Conservation (phyloP, 345 rosid genomes). For the Arabidopsis arenosa region DNA sequence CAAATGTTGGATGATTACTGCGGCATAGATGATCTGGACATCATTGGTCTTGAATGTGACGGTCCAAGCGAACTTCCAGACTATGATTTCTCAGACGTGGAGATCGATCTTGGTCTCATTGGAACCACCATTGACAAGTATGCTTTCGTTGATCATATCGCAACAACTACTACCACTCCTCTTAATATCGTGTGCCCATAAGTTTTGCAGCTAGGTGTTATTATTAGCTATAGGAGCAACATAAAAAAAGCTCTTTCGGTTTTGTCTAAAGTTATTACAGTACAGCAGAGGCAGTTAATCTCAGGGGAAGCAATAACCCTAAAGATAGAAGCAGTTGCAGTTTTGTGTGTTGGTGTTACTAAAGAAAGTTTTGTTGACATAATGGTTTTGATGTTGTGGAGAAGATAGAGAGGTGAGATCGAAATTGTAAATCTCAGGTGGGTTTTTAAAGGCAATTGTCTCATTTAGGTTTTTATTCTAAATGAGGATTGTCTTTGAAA, state of each 20-base stretch:
- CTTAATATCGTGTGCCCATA: conserved; percentile 73
- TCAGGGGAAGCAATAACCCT: conserved; percentile 33
- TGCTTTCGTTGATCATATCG: conserved; percentile 26
- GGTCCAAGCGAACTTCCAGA: conserved; percentile 81
- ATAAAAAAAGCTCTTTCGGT: conserved; percentile 24
- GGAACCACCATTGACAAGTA: conserved; percentile 54
- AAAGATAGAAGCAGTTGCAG: conserved; percentile 36
- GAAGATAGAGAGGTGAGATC: conserved; percentile 20
- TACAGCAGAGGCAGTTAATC: conserved; percentile 39
- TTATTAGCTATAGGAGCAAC: conserved; percentile 41
- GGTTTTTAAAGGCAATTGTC: not conserved
- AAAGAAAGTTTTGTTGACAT: conserved; percentile 41
- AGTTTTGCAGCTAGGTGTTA: conserved; percentile 84
- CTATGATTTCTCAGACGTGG: conserved; percentile 58
- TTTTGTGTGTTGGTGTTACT: conserved; percentile 46
- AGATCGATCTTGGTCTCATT: conserved; percentile 60
- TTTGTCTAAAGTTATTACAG: conserved; percentile 34
- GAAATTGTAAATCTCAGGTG: conserved; percentile 16
- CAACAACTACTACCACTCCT: conserved; percentile 40
- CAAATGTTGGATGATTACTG: conserved; percentile 57
- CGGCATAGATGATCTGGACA: conserved; percentile 59
- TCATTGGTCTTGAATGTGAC: conserved; percentile 55
- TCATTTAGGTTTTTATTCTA: no score
- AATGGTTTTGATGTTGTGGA: conserved; percentile 36
- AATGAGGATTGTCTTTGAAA: conserved; percentile 9